phyloP scores from a whole-genome alignment of 73 alveolate species.

The Tetrahymena malaccensis region DNA sequence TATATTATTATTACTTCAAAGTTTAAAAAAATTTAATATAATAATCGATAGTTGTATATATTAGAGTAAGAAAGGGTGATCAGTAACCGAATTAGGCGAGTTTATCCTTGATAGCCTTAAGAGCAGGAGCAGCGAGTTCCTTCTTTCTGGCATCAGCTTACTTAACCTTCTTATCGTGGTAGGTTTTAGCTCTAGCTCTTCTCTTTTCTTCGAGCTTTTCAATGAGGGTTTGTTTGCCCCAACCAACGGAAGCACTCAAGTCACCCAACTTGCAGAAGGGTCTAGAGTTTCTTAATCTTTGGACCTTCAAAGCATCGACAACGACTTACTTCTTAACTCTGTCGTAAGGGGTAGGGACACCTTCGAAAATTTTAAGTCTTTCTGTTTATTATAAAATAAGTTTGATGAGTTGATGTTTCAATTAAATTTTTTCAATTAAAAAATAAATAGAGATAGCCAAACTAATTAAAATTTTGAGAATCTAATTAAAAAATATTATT shows the following conservation, averaged over 20 bases:
- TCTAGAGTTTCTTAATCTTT: slow-evolving; percentile 71
- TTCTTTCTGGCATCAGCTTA: background rate
- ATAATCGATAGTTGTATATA: background rate
- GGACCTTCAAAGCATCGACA: slow-evolving; percentile 87
- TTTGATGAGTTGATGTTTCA: background rate
- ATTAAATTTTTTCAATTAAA: too few relatives aligned
- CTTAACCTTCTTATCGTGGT: background rate
- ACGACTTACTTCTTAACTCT: slow-evolving; percentile 85
- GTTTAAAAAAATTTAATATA: background rate
- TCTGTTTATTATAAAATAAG: background rate
- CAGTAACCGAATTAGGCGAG: background rate
- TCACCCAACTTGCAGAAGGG: slow-evolving; percentile 79
- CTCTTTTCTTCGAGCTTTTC: slow-evolving; percentile 85
- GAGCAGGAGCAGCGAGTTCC: background rate
- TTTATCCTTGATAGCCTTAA: background rate
- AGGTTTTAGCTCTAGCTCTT: slow-evolving; percentile 43
- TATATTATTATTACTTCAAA: background rate
- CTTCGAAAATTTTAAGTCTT: slow-evolving; percentile 89
- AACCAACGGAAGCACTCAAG: slow-evolving; percentile 81
- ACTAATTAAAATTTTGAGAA: background rate
- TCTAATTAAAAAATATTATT: background rate
- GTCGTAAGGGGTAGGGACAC: slow-evolving; percentile 96
- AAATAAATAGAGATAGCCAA: background rate
- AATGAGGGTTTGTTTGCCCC: slow-evolving; percentile 80
- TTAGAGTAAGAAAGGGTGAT: background rate